Conservation (phyloP, 169 alveolate genomes). For the Cyclospora cayetanensis region DNA sequence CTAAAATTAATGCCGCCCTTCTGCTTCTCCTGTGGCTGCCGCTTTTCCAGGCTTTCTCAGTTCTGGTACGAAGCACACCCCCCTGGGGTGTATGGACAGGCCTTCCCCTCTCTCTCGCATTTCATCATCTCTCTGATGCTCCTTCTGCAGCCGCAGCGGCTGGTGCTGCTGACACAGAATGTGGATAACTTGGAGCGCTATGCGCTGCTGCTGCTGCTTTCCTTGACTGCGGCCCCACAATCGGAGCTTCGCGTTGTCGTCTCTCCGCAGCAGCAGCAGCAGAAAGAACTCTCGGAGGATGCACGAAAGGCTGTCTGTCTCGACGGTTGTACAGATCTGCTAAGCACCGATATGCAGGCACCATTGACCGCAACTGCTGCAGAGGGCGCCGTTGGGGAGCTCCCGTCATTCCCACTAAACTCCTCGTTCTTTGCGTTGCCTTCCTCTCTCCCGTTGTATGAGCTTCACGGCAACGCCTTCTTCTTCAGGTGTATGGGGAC, state of each 20-base stretch:
- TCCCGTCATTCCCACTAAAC: conserved; percentile 1
- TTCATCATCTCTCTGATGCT: conserved; percentile 58
- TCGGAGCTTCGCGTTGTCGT: not conserved
- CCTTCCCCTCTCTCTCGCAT: conserved; percentile 58
- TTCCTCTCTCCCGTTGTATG: not conserved
- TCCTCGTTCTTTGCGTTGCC: not conserved
- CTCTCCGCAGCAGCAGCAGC: conserved; percentile 6
- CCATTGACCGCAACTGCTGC: too few species aligned
- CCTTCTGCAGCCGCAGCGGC: conserved; percentile 65
- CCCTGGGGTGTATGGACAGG: conserved; percentile 1
- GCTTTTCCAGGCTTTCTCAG: conserved; percentile 24
- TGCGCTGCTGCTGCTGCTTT: conserved; percentile 46
- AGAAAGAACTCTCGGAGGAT: not conserved
- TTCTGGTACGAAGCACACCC: conserved; percentile 66
- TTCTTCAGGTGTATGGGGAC: conserved; percentile 28
- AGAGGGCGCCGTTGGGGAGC: too few species aligned
- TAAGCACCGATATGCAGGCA: too few species aligned
- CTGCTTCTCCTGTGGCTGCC: conserved; percentile 40
- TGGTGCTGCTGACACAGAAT: conserved; percentile 67
- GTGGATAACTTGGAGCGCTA: conserved; percentile 51
- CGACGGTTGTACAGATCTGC: too few species aligned
- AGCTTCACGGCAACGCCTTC: conserved; percentile 33
- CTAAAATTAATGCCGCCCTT: too few species aligned
- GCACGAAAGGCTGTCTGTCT: not conserved
- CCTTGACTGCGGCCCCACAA: not conserved